A percentile compares a stretch with the other conserved stretches of the same genome.
phyloP scores from a whole-genome alignment of 192 early-diverging fungal species.

The Tieghemiomyces parasiticus region DNA sequence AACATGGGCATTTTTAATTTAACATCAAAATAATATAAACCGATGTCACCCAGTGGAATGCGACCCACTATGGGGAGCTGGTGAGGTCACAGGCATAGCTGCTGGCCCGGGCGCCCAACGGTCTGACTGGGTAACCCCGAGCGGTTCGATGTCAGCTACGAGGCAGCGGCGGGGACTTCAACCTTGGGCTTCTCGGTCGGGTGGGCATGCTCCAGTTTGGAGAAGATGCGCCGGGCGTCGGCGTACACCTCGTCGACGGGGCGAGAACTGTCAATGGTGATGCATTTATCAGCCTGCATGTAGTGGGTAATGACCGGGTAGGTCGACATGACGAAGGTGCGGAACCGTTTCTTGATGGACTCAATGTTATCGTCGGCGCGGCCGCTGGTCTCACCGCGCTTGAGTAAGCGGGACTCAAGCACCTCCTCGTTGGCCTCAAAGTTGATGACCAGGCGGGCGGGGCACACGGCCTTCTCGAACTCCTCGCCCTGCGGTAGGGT shows the following conservation, averaged over 20 bases:
- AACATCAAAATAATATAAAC: too few species aligned
- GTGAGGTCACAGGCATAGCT: too few species aligned
- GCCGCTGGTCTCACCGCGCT: constrained; percentile 89
- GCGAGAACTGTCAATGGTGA: constrained; percentile 50
- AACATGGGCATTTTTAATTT: too few species aligned
- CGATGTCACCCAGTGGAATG: too few species aligned
- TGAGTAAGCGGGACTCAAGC: constrained; percentile 78
- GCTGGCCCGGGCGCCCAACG: too few species aligned
- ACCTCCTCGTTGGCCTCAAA: constrained; percentile 95
- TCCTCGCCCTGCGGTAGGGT: constrained; percentile 83
- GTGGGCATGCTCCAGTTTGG: too few species aligned
- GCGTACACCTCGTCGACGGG: constrained; percentile 53
- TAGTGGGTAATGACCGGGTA: constrained; percentile 86
- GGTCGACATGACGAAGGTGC: constrained; percentile 64
- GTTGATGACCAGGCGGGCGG: constrained; percentile 65
- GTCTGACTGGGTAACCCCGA: too few species aligned
- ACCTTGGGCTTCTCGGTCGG: too few species aligned
- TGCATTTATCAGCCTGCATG: constrained; percentile 60
- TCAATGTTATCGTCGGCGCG: constrained; percentile 91
- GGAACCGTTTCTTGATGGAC: constrained; percentile 91
- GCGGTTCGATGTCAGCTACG: too few species aligned
- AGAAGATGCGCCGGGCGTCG: too few species aligned
- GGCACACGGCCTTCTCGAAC: constrained; percentile 77
- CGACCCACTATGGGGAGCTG: too few species aligned
- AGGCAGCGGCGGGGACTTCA: too few species aligned